These are phyloP conservation scores for Taxawa tesnikishii DNA, from an alignment of 2,329 filamentous ascomycete genomes.

Conservation along the genomic window DNA sequence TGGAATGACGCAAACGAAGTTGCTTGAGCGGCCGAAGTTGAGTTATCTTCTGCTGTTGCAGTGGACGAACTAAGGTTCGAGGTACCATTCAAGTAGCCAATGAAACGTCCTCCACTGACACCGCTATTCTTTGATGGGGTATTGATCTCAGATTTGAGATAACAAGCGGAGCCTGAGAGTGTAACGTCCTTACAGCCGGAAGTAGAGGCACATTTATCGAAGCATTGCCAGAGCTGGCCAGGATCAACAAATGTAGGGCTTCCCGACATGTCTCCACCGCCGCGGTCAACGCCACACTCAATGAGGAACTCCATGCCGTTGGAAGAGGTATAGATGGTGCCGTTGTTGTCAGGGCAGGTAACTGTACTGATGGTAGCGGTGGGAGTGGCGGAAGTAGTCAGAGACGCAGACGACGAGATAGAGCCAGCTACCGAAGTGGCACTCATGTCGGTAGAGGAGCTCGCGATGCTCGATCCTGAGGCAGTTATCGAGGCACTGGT, in stretches of 20 bases:
- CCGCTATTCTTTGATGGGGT: slow-evolving; percentile 5
- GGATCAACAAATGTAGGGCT: too few relatives aligned
- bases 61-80: too few relatives aligned
- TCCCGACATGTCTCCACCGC: slow-evolving; percentile 16
- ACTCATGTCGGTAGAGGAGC: too few relatives aligned
- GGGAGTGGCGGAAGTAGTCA: slow-evolving; percentile 7
- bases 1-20: too few relatives aligned
- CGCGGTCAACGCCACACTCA: slow-evolving; percentile 16
- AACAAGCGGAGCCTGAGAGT: slow-evolving; percentile 15
- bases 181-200: slow-evolving; percentile 13
- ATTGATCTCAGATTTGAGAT: slow-evolving; percentile 15
- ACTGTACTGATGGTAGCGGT: slow-evolving; percentile 9
- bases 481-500: too few relatives aligned
- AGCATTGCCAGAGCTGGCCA: too few relatives aligned
- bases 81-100: too few relatives aligned
- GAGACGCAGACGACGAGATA: slow-evolving; percentile 7
- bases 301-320: slow-evolving; percentile 15
- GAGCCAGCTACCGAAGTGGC: neutral
- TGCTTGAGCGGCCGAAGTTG: too few relatives aligned
- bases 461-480: too few relatives aligned
- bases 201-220: slow-evolving; percentile 14
- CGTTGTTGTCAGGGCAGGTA: slow-evolving; percentile 16
- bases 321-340: slow-evolving; percentile 12
- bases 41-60: too few relatives aligned
- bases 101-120: too few relatives aligned